Evolutionary conservation across 2,329 filamentous ascomycete species (phyloP).

Genomic region (Plectosphaerella sp.): DNA sequence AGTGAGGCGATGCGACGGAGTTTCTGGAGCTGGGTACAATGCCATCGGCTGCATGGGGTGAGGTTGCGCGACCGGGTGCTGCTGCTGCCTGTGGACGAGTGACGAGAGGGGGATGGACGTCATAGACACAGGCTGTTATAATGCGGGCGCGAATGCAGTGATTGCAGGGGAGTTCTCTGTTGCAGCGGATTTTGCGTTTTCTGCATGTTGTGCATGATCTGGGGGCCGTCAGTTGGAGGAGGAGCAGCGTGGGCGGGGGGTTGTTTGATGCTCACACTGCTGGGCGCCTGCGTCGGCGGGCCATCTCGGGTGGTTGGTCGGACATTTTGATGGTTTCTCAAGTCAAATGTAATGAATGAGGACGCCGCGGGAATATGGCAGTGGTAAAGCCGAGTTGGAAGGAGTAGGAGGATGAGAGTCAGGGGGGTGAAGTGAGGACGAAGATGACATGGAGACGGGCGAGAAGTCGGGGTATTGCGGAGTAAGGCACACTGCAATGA

Average conservation of each 20-base stretch:
- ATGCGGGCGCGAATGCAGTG: conserved; percentile 34
- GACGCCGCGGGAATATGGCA: no score
- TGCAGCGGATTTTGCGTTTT: conserved; percentile 38
- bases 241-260: no score
- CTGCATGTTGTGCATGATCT: conserved; percentile 37
- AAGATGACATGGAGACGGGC: no score
- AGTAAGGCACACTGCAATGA: no score
- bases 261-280: no score
- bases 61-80: neutral
- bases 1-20: conserved; percentile 4
- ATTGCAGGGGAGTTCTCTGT: conserved; percentile 33
- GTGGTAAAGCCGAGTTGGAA: neutral
- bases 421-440: no score
- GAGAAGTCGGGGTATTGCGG: no score
- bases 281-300: no score
- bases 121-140: conserved; percentile 25
- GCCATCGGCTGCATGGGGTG: neutral
- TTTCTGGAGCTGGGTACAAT: conserved; percentile 5
- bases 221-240: neutral
- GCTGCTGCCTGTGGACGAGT: neutral
- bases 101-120: conserved; percentile 7
- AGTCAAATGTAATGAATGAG: no score
- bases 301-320: no score
- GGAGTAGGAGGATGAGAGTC: no score
- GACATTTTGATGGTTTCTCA: no score